Percentiles rank a stretch among this genome's conserved stretches.
Evolutionary conservation across 2,329 filamentous ascomycete genomes (phyloP).

Genomic region (Coniochaeta sp.): DNA sequence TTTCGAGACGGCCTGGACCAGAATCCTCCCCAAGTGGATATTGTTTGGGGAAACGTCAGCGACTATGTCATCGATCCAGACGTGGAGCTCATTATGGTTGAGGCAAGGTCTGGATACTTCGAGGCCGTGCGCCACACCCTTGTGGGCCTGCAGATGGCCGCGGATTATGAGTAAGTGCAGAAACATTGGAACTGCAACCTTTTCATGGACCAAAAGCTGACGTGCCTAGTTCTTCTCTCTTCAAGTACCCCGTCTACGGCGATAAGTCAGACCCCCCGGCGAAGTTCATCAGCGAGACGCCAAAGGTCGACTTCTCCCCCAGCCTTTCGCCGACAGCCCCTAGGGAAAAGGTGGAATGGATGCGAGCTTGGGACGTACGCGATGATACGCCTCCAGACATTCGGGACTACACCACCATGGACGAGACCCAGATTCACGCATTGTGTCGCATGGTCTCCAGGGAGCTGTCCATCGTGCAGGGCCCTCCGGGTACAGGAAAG

Average conservation of each 20-base stretch:
- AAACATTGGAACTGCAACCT: neutral
- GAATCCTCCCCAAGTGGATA: slow-evolving; percentile 65
- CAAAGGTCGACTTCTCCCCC: slow-evolving; percentile 24
- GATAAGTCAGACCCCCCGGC: slow-evolving; percentile 25
- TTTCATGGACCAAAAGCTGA: neutral
- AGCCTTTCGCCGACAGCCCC: slow-evolving; percentile 19
- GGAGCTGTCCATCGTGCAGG: slow-evolving; percentile 71
- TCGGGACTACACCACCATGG: slow-evolving; percentile 38
- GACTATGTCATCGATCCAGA: slow-evolving; percentile 62
- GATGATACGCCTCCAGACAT: slow-evolving; percentile 19
- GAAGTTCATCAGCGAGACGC: slow-evolving; percentile 20
- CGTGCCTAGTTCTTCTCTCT: slow-evolving; percentile 45
- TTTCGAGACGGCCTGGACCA: slow-evolving; percentile 52
- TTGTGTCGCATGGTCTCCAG: slow-evolving; percentile 64
- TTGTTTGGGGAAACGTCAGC: slow-evolving; percentile 58
- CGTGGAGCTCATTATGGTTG: slow-evolving; percentile 69
- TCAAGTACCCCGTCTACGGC: slow-evolving; percentile 51
- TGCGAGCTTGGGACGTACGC: slow-evolving; percentile 14
- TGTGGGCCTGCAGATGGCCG: slow-evolving; percentile 54
- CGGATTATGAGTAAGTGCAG: slow-evolving; percentile 36
- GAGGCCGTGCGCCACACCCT: slow-evolving; percentile 71
- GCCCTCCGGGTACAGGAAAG: slow-evolving; percentile 70
- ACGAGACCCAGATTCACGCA: slow-evolving; percentile 64
- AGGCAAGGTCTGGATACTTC: slow-evolving; percentile 66
- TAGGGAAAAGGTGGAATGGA: slow-evolving; percentile 6